phyloP scores from a whole-genome alignment of 176 grass and related monocot genomes.

The Hordeum vulgare region MorexV3_pseudomolecules_assembly NC_058520.1:453773786-453774285 shows the following conservation, averaged over 20 bases:
- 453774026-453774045: neutral
- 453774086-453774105: neutral
- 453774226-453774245: too few relatives aligned
- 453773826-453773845: neutral
- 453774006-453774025: slow-evolving; percentile 15
- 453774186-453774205: too few relatives aligned
- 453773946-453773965: neutral
- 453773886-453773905: slow-evolving; percentile 3
- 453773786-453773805: neutral
- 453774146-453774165: neutral
- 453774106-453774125: neutral
- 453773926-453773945: slow-evolving; percentile 5
- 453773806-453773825: neutral
- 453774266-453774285: too few relatives aligned
- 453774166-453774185: neutral
- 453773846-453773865: neutral
- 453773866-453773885: neutral
- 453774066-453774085: neutral
- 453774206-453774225: too few relatives aligned
- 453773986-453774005: slow-evolving; percentile 9
- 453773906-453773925: neutral
- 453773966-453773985: neutral
- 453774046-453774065: neutral
- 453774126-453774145: neutral
- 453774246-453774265: too few relatives aligned